Percentiles rank a stretch among this genome's conserved stretches.
Evolutionary conservation across 2,329 filamentous ascomycete genomes (phyloP).

Genomic region (Penicillium rolfsii): DNA sequence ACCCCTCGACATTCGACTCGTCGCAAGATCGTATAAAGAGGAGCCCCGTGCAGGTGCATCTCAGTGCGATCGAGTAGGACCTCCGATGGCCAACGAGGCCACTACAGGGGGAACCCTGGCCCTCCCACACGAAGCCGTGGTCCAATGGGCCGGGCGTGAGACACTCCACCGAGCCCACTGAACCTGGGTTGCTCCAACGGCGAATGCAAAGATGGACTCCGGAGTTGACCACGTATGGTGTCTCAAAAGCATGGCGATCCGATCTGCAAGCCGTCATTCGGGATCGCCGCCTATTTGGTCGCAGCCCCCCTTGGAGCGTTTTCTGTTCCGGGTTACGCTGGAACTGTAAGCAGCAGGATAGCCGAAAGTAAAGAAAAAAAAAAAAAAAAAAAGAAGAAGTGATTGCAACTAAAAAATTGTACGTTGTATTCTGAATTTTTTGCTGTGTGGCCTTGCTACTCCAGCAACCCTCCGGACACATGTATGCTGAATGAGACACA

Average conservation of each 20-base stretch:
- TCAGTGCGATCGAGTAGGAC: slow-evolving; percentile 5
- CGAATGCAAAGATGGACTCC: slow-evolving; percentile 19
- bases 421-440: too few relatives aligned
- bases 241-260: slow-evolving; percentile 30
- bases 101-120: slow-evolving; percentile 20
- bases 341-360: slow-evolving; percentile 11
- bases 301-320: slow-evolving; percentile 21
- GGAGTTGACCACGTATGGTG: slow-evolving; percentile 28
- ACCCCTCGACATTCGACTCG: background rate
- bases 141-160: slow-evolving; percentile 15
- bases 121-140: slow-evolving; percentile 3
- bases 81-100: slow-evolving; percentile 5
- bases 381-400: background rate
- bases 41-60: slow-evolving; percentile 2
- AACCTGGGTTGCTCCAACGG: slow-evolving; percentile 21
- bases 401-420: too few relatives aligned
- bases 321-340: slow-evolving; percentile 15
- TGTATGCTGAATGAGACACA: background rate
- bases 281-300: slow-evolving; percentile 26
- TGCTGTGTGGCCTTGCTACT: slow-evolving; percentile 3
- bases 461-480: background rate
- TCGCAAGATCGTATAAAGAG: slow-evolving; percentile 2
- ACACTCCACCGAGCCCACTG: slow-evolving; percentile 17
- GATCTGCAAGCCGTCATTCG: slow-evolving; percentile 33
- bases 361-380: background rate